These are phyloP conservation scores for Metarhizium humberi DNA, from an alignment of 2,329 filamentous ascomycete species.

Conservation along the genomic window DNA sequence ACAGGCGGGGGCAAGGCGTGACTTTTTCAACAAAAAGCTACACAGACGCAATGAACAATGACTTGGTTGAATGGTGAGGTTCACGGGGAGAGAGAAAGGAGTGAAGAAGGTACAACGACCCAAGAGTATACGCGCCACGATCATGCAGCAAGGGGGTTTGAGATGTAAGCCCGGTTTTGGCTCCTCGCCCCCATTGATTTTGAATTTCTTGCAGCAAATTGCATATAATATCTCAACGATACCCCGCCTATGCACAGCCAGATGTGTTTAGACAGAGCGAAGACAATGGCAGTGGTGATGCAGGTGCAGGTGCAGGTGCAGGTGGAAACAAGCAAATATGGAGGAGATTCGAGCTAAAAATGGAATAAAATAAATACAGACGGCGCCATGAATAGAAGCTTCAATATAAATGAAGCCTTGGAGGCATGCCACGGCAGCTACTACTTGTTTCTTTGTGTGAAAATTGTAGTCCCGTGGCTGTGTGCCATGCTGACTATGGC, in stretches of 20 bases:
- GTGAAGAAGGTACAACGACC: constrained; percentile 4
- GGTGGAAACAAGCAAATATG: background rate
- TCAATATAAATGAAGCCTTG: background rate
- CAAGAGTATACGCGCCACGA: constrained; percentile 7
- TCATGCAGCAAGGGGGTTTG: background rate
- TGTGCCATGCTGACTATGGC: no score
- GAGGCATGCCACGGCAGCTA: background rate
- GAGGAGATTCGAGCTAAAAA: background rate
- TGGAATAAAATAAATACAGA: background rate
- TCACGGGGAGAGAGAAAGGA: background rate
- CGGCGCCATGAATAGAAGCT: background rate
- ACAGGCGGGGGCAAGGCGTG: constrained; percentile 15
- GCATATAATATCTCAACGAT: constrained; percentile 30
- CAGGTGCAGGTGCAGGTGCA: background rate
- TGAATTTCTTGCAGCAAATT: constrained; percentile 10
- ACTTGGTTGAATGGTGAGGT: background rate
- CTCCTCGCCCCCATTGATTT: constrained; percentile 4
- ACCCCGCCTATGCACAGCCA: constrained; percentile 20
- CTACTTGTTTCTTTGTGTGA: background rate
- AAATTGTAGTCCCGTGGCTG: no score
- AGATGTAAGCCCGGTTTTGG: background rate
- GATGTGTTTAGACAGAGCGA: constrained; percentile 9
- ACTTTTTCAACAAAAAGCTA: constrained; percentile 34
- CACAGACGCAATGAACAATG: constrained; percentile 11
- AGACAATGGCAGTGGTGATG: background rate